Conservation (phyloP, 2,329 filamentous ascomycete species). For the Ophiostoma sp. region DNA sequence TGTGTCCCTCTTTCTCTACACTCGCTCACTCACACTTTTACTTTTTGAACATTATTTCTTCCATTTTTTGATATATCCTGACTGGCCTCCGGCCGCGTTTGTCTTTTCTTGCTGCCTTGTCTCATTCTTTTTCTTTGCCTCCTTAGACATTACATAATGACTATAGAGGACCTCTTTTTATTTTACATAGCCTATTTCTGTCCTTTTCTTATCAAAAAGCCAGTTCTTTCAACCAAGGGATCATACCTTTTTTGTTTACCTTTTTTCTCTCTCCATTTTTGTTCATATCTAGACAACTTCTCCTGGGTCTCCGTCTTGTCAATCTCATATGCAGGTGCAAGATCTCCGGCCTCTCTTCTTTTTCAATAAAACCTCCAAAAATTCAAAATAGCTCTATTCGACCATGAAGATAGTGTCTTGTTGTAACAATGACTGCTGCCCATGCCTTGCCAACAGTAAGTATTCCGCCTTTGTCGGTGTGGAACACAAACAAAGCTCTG, state of each 20-base stretch:
- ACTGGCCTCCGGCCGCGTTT: neutral
- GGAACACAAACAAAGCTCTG: neutral
- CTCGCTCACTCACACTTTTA: conserved; percentile 12
- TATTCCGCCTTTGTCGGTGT: neutral
- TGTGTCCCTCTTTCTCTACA: conserved; percentile 18
- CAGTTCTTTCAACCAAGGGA: neutral
- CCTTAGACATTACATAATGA: conserved; percentile 3
- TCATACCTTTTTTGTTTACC: neutral
- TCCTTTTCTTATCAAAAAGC: conserved; percentile 8
- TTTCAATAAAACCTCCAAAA: neutral
- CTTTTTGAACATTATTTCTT: neutral
- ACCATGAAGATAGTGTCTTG: neutral
- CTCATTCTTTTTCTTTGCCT: conserved; percentile 13
- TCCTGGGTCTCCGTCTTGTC: neutral
- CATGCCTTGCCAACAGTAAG: neutral
- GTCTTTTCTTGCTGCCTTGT: neutral
- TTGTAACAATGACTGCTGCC: neutral
- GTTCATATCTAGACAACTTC: neutral
- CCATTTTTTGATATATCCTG: conserved; percentile 19
- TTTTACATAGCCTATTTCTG: neutral
- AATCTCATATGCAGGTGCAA: neutral
- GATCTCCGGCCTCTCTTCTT: neutral
- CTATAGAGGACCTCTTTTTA: conserved; percentile 4
- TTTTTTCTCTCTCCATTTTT: neutral
- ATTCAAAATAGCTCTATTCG: neutral